phyloP scores from a whole-genome alignment of 169 alveolate species.

The Plasmodium malariae region DNA sequence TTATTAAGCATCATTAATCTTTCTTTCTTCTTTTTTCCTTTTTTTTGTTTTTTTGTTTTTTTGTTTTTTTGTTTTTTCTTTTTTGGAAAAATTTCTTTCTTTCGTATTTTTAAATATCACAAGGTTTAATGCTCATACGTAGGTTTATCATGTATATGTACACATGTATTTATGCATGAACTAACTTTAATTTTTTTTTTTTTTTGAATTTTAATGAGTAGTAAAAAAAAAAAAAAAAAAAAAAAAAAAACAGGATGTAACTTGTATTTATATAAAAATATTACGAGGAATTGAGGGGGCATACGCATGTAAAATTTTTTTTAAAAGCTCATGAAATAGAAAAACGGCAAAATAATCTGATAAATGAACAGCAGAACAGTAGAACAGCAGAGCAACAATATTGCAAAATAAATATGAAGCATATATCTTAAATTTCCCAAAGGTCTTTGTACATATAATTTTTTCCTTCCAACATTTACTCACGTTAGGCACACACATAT shows the following conservation, averaged over 20 bases:
- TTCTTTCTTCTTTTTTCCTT: not conserved
- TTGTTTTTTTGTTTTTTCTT: not conserved
- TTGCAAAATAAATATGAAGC: not conserved
- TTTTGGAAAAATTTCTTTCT: not conserved
- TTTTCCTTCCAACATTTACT: not conserved
- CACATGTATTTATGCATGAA: not conserved
- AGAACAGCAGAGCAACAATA: too few relatives aligned
- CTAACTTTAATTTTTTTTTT: not conserved
- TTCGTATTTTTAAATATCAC: not conserved
- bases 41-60: too few relatives aligned
- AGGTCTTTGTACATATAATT: not conserved
- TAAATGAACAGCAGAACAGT: too few relatives aligned
- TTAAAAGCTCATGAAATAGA: too few relatives aligned
- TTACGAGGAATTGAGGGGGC: not conserved
- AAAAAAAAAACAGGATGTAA: not conserved
- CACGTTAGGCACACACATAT: not conserved
- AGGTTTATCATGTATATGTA: not conserved
- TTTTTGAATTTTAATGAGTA: slow-evolving; percentile 9
- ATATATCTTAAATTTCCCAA: not conserved
- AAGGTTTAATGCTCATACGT: not conserved
- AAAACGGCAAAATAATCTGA: too few relatives aligned
- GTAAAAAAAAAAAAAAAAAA: too few relatives aligned
- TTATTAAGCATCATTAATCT: not conserved
- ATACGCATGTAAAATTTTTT: not conserved
- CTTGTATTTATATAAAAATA: not conserved